These are phyloP conservation scores for Kandelia obovata DNA, from an alignment of 345 rosid species.

Conservation along the genomic window DNA sequence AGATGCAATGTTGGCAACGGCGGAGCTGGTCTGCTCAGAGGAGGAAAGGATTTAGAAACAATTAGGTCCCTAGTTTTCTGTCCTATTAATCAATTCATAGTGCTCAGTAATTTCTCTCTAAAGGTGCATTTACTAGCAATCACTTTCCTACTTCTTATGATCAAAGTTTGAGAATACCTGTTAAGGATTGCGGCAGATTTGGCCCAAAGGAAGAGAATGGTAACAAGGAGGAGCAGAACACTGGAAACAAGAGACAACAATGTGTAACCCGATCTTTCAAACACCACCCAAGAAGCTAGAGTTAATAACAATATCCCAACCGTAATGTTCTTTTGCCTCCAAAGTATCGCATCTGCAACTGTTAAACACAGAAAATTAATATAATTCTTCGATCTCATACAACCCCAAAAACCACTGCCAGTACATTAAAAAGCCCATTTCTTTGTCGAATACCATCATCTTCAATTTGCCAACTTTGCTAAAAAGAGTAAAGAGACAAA, in stretches of 20 bases:
- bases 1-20: slow-evolving; percentile 74
- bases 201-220: slow-evolving; percentile 87
- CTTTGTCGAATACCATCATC: too few species aligned
- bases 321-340: slow-evolving; percentile 72
- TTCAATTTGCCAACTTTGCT: too few species aligned
- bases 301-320: slow-evolving; percentile 59
- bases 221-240: slow-evolving; percentile 76
- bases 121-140: not conserved
- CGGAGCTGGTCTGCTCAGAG: slow-evolving; percentile 73
- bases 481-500: too few species aligned
- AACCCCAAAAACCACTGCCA: not conserved
- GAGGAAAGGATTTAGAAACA: not conserved
- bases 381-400: not conserved
- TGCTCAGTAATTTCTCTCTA: not conserved
- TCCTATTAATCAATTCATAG: not conserved
- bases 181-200: slow-evolving; percentile 93
- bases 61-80: not conserved
- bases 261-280: slow-evolving; percentile 81
- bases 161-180: slow-evolving; percentile 41
- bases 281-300: slow-evolving; percentile 81
- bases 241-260: slow-evolving; percentile 77
- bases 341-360: slow-evolving; percentile 89
- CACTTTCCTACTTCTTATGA: not conserved
- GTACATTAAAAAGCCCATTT: too few species aligned
- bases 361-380: slow-evolving; percentile 23